phyloP scores from a whole-genome alignment of 305 asterid genomes.

The Solanum hybrid region DNA sequence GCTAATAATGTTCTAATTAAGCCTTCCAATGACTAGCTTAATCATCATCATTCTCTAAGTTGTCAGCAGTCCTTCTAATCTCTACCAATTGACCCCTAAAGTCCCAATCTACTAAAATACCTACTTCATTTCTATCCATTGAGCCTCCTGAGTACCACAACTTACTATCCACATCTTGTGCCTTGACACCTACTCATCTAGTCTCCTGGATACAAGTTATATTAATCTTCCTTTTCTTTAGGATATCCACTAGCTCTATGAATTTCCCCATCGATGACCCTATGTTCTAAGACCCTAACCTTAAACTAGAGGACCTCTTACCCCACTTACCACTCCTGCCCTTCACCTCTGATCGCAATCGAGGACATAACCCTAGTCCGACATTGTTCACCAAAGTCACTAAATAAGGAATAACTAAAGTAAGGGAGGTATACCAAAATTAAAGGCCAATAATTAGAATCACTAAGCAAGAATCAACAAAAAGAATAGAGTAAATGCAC shows the following conservation, averaged over 20 bases:
- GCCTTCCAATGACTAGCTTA: background rate
- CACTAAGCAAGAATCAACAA: background rate
- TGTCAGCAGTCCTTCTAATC: too few species aligned
- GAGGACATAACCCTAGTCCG: background rate
- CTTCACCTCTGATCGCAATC: background rate
- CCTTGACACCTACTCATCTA: background rate
- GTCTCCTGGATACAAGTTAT: background rate
- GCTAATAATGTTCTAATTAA: background rate
- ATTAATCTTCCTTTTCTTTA: background rate
- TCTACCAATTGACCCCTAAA: background rate
- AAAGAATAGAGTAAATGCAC: background rate
- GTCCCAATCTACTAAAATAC: background rate
- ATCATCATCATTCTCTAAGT: background rate
- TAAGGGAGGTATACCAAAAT: background rate
- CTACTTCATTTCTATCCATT: background rate
- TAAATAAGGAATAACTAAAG: background rate
- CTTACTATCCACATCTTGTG: background rate
- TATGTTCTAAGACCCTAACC: background rate
- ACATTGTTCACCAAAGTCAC: background rate
- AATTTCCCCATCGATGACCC: background rate
- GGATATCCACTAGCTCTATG: background rate
- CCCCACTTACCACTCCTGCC: background rate
- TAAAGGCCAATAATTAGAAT: background rate
- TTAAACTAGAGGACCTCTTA: background rate
- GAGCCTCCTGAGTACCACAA: background rate